Evolutionary conservation across 257 asterid species (phyloP).

Genomic region (Solanum lycopersicoides): DNA sequence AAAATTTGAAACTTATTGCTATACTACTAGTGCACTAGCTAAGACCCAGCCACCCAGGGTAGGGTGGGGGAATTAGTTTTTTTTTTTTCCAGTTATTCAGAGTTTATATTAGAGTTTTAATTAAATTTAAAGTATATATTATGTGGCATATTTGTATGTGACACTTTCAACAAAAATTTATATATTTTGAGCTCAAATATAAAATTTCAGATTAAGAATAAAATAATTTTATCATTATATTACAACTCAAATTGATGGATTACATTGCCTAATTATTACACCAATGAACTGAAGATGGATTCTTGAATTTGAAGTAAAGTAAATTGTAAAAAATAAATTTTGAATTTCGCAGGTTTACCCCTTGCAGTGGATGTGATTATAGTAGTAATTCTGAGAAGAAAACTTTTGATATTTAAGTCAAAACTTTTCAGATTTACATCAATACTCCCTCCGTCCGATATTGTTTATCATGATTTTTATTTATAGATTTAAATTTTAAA

Average conservation of each 20-base stretch:
- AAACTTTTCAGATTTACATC: not conserved
- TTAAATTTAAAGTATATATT: no score
- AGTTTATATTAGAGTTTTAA: not conserved
- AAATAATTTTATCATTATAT: accelerated
- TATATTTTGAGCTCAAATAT: no score
- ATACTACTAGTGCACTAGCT: not conserved
- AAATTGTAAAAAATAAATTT: not conserved
- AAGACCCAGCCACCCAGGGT: no score
- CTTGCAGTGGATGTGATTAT: not conserved
- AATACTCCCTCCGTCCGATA: not conserved
- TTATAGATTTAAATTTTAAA: no score
- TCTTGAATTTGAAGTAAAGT: not conserved
- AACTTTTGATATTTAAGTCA: not conserved
- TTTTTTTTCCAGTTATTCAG: no score
- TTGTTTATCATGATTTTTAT: no score
- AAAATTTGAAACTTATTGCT: not conserved
- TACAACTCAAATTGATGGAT: not conserved
- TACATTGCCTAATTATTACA: not conserved
- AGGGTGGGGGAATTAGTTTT: no score
- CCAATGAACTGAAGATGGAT: not conserved
- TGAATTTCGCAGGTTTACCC: not conserved
- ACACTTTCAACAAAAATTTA: no score
- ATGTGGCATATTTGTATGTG: not conserved
- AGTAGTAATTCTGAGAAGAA: not conserved
- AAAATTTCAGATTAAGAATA: accelerated